These are phyloP conservation scores for Yamadazyma spencermartinsiae DNA, from an alignment of 1,139 yeast species.

Conservation along the genomic window DNA sequence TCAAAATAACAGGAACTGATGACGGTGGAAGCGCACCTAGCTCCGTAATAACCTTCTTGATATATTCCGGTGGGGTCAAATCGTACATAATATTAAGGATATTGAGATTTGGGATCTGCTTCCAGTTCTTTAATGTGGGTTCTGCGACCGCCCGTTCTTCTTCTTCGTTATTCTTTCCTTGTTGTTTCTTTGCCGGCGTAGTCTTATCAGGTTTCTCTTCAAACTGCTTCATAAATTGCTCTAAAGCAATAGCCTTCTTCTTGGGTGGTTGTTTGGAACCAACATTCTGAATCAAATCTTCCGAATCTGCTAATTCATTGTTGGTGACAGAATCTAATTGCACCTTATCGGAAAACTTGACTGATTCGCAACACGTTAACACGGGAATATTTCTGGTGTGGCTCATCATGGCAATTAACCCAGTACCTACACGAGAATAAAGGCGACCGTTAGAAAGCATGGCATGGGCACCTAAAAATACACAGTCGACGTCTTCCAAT, in stretches of 20 bases:
- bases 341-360: slow-evolving; percentile 93
- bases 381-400: slow-evolving; percentile 89
- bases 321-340: slow-evolving; percentile 93
- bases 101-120: slow-evolving; percentile 60
- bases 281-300: slow-evolving; percentile 59
- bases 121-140: slow-evolving; percentile 63
- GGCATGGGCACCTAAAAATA: slow-evolving; percentile 95
- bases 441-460: slow-evolving; percentile 93
- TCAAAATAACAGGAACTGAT: slow-evolving; percentile 91
- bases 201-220: slow-evolving; percentile 24
- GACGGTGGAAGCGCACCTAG: slow-evolving; percentile 96
- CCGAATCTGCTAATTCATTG: slow-evolving; percentile 88
- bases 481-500: slow-evolving; percentile 78
- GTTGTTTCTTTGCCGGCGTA: slow-evolving; percentile 17
- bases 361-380: slow-evolving; percentile 90
- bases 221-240: slow-evolving; percentile 56
- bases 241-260: slow-evolving; percentile 64
- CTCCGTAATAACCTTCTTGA: slow-evolving; percentile 93
- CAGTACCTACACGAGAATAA: slow-evolving; percentile 93
- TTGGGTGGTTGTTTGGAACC: slow-evolving; percentile 53
- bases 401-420: slow-evolving; percentile 89
- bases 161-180: slow-evolving; percentile 21
- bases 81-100: slow-evolving; percentile 88
- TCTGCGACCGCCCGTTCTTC: slow-evolving; percentile 13
- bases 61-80: slow-evolving; percentile 90